Evolutionary conservation across 2,329 filamentous ascomycete species (phyloP), one percentile per base, ranked within the genome.

Genomic region (Calonectria crousiana): DNA sequence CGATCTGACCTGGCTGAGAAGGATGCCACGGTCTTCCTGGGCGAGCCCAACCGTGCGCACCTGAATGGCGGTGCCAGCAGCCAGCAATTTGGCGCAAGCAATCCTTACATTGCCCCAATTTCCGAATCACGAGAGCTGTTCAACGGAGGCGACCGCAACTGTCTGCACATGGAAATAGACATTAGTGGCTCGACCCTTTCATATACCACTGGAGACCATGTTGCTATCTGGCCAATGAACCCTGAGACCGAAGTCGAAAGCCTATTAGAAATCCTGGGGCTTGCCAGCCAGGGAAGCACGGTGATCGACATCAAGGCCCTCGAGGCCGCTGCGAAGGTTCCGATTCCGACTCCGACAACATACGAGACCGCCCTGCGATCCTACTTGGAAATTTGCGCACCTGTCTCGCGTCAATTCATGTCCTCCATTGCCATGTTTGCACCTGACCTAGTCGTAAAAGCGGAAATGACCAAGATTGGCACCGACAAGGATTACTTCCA

Each of bases 181-280:
- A 92, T 99, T 80, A 93, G 93, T 81, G 95, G 92, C 80, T 98
- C 96, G 68, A 97, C 97, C 84, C 89, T 99, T 75, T 92, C 91
- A 53, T 99, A 99, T 88, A 95, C 97, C 80, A 98, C 97, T 67
- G 97, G 97, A 83, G 97, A 99, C 83, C 97, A 99, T 85, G 94
- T 99, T 82, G 97, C 96, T 51, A 87, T 99, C 81, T 99, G 97
- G 97, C 97, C 97, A 38, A 98, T 95, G 66, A 99, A 99, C 84
- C 90, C 97, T 72, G 97, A 97, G 72, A 92, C 92, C 77, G 96
- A 98, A 85, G 96, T 98, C 51, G 95, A 98, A 81, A 92, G 95
- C 68, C 95, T 99, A 86, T 87, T 98, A 77, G 90, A 92, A 79
- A 90, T 97, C 69, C 90, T 97, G 76, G 95, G 92, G 75, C 90